Conservation (phyloP, 768 basidiomycete genomes). For the Pleurotus tuber-regium region DNA sequence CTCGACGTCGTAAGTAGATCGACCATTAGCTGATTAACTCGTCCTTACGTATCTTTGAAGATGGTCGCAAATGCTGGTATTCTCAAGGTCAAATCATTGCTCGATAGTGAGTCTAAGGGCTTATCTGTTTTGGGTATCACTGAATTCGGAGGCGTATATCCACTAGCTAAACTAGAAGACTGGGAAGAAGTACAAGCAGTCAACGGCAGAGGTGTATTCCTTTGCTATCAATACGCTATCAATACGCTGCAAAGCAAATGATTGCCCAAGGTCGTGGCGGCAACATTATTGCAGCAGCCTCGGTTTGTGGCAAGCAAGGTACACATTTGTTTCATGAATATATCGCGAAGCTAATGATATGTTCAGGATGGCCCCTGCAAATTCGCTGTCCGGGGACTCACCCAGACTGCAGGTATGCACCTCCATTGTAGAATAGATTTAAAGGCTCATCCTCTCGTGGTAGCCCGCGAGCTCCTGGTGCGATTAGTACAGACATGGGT, state of each 20-base stretch:
- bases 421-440: slow-evolving; percentile 5
- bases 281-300: slow-evolving; percentile 36
- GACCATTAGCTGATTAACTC: too few species aligned
- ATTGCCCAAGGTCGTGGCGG: slow-evolving; percentile 39
- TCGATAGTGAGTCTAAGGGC: background rate
- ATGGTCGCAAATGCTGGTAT: background rate
- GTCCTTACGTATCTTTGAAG: background rate
- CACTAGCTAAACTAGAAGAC: background rate
- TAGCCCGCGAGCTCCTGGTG: slow-evolving; percentile 39
- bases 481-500: slow-evolving; percentile 18
- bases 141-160: background rate
- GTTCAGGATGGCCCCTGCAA: too few species aligned
- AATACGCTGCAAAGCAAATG: slow-evolving; percentile 37
- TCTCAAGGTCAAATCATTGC: background rate
- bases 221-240: slow-evolving; percentile 36
- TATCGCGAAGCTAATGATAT: too few species aligned
- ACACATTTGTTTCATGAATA: too few species aligned
- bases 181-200: background rate
- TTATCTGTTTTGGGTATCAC: background rate
- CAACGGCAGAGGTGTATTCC: slow-evolving; percentile 31
- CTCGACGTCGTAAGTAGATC: too few species aligned
- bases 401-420: slow-evolving; percentile 34
- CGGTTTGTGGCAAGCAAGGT: slow-evolving; percentile 38
- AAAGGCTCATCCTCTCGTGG: too few species aligned
- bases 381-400: slow-evolving; percentile 41